Evolutionary conservation across 2,329 filamentous ascomycete species (phyloP).

Genomic region (Alternaria tenuissima): DNA sequence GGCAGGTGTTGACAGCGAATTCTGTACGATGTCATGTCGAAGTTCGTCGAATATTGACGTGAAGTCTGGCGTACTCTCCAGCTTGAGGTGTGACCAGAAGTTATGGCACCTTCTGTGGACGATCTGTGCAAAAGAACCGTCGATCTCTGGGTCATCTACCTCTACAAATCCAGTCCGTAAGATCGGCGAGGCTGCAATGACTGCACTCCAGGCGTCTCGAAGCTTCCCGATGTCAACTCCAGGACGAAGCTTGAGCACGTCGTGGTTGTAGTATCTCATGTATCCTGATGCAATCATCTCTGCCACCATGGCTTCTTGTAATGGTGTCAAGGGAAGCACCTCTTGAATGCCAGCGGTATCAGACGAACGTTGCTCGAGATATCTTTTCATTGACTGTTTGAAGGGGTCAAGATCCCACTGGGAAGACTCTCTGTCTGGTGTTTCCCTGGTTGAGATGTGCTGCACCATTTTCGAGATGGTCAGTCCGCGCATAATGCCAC

Average conservation of each 20-base stretch:
- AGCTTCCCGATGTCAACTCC: constrained; percentile 66
- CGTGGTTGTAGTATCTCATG: constrained; percentile 83
- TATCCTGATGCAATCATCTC: constrained; percentile 82
- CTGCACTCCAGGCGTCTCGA: constrained; percentile 66
- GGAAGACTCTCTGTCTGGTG: not conserved
- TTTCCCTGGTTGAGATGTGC: constrained; percentile 20
- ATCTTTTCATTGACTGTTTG: constrained; percentile 45
- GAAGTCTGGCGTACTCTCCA: constrained; percentile 38
- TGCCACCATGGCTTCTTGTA: constrained; percentile 86
- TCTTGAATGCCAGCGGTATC: constrained; percentile 59
- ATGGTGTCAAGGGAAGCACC: constrained; percentile 77
- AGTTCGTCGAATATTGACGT: constrained; percentile 41
- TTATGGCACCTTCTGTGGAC: constrained; percentile 50
- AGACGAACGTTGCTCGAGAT: constrained; percentile 49
- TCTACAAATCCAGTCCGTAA: constrained; percentile 77
- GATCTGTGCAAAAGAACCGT: constrained; percentile 65
- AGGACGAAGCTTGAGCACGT: constrained; percentile 70
- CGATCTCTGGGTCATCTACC: constrained; percentile 67
- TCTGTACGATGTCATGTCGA: constrained; percentile 44
- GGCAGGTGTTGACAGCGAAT: constrained; percentile 24
- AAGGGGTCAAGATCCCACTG: constrained; percentile 28
- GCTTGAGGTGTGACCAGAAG: constrained; percentile 45
- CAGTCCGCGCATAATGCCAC: constrained; percentile 76
- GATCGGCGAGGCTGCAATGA: constrained; percentile 71
- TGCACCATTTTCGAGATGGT: constrained; percentile 70